Evolutionary conservation across 2,329 filamentous ascomycete genomes (phyloP), one percentile per base, ranked within the genome.

Genomic region (Clarireedia monteithiana): DNA sequence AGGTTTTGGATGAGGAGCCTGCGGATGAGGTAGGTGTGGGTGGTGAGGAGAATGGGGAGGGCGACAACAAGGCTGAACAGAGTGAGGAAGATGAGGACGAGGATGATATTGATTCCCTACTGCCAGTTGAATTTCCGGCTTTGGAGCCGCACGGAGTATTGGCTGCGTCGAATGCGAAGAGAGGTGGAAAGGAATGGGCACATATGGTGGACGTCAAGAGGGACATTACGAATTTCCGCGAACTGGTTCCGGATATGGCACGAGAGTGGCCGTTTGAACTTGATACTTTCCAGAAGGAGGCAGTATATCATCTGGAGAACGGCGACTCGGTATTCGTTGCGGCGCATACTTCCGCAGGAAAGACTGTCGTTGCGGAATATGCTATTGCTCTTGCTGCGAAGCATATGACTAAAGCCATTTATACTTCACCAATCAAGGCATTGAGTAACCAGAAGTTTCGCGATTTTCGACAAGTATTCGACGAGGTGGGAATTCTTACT

Each of bases 371-470:
- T 14, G 94, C 94, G 27, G 94, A 99, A 70, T 99, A 99, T 71
- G 94, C 92, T 49, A 97, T 99, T 70, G 91, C 94, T 6, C 77
- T 99, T 57, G 94, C 94, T 30, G 86, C 90, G n/a, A 95, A 92
- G 68, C 94, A 99, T 70, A 97, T 97, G 92, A 99, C 94, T 7
- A 99, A 99, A 71, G 92, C 94, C 23, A 99, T 99, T 61, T 99
- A 99, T 70, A 99, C 94, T 0, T 97, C 94, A 0, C 94, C 94
- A 0, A 99, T 99, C 76, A 99, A 99, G 71, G 94, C 94, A 2
- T 76, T 99, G 56, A 97, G 94, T 73, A 99, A 99, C 69, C 94
- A 99, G 69, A 99, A 99, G 71, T 99, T 97, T 72, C 84, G 94
- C 61, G 94, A 99, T 69, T 99, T 99, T 70, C 83, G 91, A 56